A percentile compares a stretch with the other conserved stretches of the same genome.
Conservation (phyloP, 768 basidiomycete genomes). For the Tylopilus sp. region DNA sequence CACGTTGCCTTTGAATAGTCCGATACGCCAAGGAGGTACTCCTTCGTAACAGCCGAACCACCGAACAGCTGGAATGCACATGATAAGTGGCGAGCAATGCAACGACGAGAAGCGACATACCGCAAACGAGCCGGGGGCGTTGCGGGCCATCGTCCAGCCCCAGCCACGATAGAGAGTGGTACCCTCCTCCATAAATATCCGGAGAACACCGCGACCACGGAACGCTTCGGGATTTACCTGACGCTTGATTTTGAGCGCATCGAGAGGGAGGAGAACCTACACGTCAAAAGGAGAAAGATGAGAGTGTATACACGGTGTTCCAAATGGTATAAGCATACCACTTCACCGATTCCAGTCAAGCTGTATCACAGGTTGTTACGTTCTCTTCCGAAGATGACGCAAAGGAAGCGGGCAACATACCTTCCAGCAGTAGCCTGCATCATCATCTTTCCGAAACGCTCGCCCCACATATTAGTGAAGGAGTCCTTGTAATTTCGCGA, state of each 20-base stretch:
- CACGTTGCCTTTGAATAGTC: conserved; percentile 97
- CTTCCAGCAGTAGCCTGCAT: conserved; percentile 94
- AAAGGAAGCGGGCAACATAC: conserved; percentile 38
- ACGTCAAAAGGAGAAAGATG: neutral
- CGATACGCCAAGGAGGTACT: conserved; percentile 81
- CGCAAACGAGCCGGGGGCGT: conserved; percentile 93
- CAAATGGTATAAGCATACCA: conserved; percentile 47
- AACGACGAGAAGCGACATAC: conserved; percentile 45
- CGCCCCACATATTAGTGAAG: conserved; percentile 85
- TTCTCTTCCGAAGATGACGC: neutral
- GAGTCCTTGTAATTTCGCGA: conserved; percentile 72
- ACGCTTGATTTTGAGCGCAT: conserved; percentile 97
- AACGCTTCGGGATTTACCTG: conserved; percentile 99
- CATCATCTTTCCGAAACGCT: conserved; percentile 93
- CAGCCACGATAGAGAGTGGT: conserved; percentile 92
- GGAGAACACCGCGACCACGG: conserved; percentile 86
- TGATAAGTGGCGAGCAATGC: neutral
- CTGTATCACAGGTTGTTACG: conserved; percentile 29
- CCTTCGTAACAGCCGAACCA: conserved; percentile 92
- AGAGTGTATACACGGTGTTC: neutral
- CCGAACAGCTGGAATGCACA: conserved; percentile 80
- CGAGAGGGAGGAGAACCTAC: conserved; percentile 89
- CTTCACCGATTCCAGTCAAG: conserved; percentile 88
- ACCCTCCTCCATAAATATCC: conserved; percentile 90
- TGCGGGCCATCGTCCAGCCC: conserved; percentile 99